Percentiles rank a stretch among this genome's conserved stretches.
Conservation (phyloP, 208 protist genomes). For the Naegleria fowleri region DNA sequence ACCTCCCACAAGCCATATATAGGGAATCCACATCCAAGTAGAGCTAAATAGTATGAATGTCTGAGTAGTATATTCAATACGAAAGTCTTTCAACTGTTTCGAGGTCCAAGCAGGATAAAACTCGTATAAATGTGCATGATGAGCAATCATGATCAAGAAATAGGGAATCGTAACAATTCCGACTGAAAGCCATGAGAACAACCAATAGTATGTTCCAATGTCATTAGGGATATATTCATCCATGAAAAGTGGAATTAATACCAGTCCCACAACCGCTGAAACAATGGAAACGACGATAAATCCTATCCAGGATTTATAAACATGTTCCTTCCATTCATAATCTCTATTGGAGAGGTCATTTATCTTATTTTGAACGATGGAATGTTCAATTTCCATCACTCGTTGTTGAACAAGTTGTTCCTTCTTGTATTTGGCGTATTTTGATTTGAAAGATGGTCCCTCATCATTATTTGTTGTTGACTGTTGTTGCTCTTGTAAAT, state of each 20-base stretch:
- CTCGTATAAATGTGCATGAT: background rate
- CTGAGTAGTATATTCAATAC: background rate
- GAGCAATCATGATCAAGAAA: background rate
- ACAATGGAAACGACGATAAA: background rate
- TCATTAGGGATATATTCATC: background rate
- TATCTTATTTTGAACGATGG: background rate
- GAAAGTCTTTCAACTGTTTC: background rate
- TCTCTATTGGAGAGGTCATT: background rate
- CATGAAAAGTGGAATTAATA: background rate
- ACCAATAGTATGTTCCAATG: background rate
- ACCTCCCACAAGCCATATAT: background rate
- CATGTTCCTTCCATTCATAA: background rate
- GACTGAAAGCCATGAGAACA: background rate
- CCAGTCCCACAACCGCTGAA: background rate
- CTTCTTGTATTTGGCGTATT: constrained; percentile 1
- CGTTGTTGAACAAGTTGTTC: background rate
- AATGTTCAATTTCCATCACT: background rate
- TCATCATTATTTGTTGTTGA: background rate
- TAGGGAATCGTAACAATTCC: background rate
- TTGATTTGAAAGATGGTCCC: background rate
- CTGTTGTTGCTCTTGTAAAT: background rate
- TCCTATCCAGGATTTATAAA: background rate
- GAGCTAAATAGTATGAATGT: background rate
- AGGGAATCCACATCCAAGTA: background rate
- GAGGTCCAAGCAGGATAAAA: background rate